phyloP scores from a whole-genome alignment of 192 early-diverging fungal species.

The Glomus cerebriforme region DNA sequence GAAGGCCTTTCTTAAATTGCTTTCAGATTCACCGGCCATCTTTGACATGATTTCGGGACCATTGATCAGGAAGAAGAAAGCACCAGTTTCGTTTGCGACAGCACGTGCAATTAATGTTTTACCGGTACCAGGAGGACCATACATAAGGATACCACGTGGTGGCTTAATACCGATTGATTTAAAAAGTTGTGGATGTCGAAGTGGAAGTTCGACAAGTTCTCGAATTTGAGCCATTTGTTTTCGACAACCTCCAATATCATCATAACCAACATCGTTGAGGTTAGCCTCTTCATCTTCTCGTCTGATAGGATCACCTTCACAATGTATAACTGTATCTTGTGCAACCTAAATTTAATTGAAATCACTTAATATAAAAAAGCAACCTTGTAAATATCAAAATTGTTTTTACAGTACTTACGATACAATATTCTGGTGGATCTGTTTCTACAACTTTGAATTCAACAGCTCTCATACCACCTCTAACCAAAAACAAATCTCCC shows the following conservation, averaged over 20 bases:
- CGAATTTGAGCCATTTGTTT: constrained; percentile 99
- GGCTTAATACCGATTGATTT: constrained; percentile 99
- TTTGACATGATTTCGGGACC: constrained; percentile 99
- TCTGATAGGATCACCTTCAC: constrained; percentile 98
- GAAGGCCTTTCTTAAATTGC: constrained; percentile 96
- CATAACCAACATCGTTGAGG: constrained; percentile 93
- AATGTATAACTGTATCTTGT: constrained; percentile 97
- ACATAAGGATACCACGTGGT: constrained; percentile 97
- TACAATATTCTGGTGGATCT: constrained; percentile 95
- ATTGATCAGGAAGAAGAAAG: constrained; percentile 99
- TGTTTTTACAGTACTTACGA: constrained; percentile 80
- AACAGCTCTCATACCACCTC: constrained; percentile 95
- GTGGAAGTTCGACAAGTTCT: constrained; percentile 95
- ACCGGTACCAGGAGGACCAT: constrained; percentile 97
- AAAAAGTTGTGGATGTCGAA: constrained; percentile 98
- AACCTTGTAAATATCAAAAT: too few relatives aligned
- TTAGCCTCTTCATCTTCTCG: constrained; percentile 97
- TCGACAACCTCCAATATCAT: constrained; percentile 97
- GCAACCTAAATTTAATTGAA: constrained; percentile 66
- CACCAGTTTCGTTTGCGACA: constrained; percentile 98
- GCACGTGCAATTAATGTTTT: constrained; percentile 99
- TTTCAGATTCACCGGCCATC: constrained; percentile 99
- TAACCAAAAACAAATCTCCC: constrained; percentile 92
- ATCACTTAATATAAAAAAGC: too few relatives aligned
- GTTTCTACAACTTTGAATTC: constrained; percentile 99